Conservation (phyloP, 129 eudicot genomes). For the Tagetes patula region DNA sequence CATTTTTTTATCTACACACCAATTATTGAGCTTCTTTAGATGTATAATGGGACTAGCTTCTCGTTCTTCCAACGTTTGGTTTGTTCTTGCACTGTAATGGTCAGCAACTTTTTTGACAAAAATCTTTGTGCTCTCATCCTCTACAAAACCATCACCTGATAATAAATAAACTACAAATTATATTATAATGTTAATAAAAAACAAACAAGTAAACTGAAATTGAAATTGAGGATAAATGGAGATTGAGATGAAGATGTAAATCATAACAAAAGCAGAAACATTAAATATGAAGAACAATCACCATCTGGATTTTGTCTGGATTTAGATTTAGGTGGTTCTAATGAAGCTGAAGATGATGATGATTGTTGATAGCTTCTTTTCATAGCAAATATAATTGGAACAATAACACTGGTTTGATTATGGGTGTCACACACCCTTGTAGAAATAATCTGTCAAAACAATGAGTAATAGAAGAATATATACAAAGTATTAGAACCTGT, state of each 20-base stretch:
- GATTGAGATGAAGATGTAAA: neutral
- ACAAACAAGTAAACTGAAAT: neutral
- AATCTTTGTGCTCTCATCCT: constrained; percentile 74
- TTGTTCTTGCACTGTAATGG: constrained; percentile 96
- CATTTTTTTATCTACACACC: constrained; percentile 39
- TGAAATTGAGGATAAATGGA: neutral
- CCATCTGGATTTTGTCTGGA: constrained; percentile 60
- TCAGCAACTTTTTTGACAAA: constrained; percentile 89
- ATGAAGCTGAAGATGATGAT: constrained; percentile 41
- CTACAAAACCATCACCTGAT: constrained; percentile 67
- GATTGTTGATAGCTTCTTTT: constrained; percentile 72
- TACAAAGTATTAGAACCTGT: too few relatives aligned
- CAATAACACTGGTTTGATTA: neutral
- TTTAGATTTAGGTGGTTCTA: constrained; percentile 76
- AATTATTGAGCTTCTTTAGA: constrained; percentile 94
- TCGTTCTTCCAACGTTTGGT: constrained; percentile 92
- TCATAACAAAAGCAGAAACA: neutral
- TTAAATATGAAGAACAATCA: constrained; percentile 13
- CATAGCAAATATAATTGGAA: constrained; percentile 35
- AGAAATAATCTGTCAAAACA: too few relatives aligned
- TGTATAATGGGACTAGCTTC: constrained; percentile 98
- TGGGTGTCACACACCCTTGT: neutral
- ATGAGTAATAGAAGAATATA: too few relatives aligned
- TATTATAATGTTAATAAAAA: neutral
- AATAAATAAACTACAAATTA: neutral